Evolutionary conservation across 2,329 filamentous ascomycete species (phyloP).

Genomic region (Podosphaera xanthii): DNA sequence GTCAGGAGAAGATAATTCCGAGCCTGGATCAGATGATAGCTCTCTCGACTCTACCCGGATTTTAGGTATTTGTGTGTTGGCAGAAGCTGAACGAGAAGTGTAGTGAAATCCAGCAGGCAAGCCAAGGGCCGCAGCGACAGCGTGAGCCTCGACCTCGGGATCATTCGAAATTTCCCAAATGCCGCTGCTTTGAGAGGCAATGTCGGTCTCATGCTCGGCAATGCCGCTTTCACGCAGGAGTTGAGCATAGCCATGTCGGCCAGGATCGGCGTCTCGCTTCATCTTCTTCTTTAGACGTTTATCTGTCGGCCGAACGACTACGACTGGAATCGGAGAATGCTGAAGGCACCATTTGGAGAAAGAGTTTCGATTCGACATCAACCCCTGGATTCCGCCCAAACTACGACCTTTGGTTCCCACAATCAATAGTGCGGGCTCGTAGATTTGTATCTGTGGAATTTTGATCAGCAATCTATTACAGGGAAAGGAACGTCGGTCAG

Average conservation of each 20-base stretch:
- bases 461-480: conserved; percentile 3
- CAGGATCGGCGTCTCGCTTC: conserved; percentile 42
- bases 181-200: conserved; percentile 5
- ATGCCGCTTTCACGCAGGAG: conserved; percentile 35
- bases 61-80: conserved; percentile 15
- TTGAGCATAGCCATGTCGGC: conserved; percentile 37
- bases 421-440: conserved; percentile 49
- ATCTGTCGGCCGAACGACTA: conserved; percentile 46
- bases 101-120: conserved; percentile 40
- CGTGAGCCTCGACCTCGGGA: conserved; percentile 39
- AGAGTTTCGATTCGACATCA: conserved; percentile 36
- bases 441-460: conserved; percentile 37
- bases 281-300: conserved; percentile 51
- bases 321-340: conserved; percentile 51
- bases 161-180: conserved; percentile 12
- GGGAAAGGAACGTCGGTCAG: neutral
- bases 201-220: conserved; percentile 15
- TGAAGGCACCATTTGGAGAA: conserved; percentile 57
- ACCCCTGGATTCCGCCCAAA: conserved; percentile 44
- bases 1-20: conserved; percentile 10
- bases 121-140: conserved; percentile 38
- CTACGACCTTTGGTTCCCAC: conserved; percentile 49
- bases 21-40: conserved; percentile 13
- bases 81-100: conserved; percentile 25
- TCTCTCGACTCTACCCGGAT: conserved; percentile 14